These are phyloP conservation scores for Colletotrichum sojae DNA, from an alignment of 2,329 filamentous ascomycete genomes.

Conservation along the genomic window DNA sequence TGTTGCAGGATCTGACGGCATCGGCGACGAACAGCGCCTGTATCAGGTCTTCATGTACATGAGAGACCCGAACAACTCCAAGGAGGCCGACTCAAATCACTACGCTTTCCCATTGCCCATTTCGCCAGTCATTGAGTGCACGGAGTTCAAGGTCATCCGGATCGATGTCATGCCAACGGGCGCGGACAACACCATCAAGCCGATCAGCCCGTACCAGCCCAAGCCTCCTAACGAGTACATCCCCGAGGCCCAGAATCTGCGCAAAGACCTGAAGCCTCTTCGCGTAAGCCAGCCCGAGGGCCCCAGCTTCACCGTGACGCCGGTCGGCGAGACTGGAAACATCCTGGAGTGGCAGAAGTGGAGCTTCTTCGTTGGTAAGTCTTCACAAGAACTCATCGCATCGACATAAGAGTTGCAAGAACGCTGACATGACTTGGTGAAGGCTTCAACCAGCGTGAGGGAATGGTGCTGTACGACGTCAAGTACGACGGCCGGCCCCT, in stretches of 20 bases:
- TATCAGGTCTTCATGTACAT: conserved; percentile 51
- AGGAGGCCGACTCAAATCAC: conserved; percentile 76
- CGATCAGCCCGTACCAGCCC: conserved; percentile 69
- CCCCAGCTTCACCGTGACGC: conserved; percentile 63
- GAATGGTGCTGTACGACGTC: conserved; percentile 71
- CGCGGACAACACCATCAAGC: conserved; percentile 69
- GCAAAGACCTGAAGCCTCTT: conserved; percentile 73
- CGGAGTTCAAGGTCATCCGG: conserved; percentile 74
- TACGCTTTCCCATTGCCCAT: conserved; percentile 78
- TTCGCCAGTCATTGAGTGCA: conserved; percentile 76
- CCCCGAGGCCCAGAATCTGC: conserved; percentile 70
- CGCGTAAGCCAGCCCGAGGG: conserved; percentile 74
- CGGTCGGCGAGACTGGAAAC: conserved; percentile 29
- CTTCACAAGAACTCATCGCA: background rate
- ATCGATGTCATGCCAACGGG: conserved; percentile 80
- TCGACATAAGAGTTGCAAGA: background rate
- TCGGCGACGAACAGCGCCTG: conserved; percentile 32
- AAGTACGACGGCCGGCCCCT: conserved; percentile 70
- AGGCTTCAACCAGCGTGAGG: conserved; percentile 72
- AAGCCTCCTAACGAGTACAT: conserved; percentile 74
- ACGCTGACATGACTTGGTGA: background rate
- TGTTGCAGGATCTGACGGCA: conserved; percentile 25
- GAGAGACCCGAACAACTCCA: conserved; percentile 71
- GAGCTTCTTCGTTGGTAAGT: conserved; percentile 66
- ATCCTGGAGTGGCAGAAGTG: conserved; percentile 54